Base-by-base conservation (phyloP, 2,329 filamentous ascomycete species). In the Colletotrichum aenigma region DNA sequence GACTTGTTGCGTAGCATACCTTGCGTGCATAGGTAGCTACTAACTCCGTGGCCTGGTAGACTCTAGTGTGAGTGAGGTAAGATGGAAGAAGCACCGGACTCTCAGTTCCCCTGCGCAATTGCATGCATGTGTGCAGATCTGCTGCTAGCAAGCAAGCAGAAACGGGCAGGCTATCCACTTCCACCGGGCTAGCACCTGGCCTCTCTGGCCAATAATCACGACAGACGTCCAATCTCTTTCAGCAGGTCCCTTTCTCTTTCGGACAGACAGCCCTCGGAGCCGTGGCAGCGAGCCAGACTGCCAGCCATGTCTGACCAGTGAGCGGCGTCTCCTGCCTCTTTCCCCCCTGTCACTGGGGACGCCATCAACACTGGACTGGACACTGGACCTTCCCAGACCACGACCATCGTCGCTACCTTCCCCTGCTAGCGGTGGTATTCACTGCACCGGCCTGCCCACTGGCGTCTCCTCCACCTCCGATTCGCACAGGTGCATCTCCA, bases 111-210 rank as follows among this genome's bases (percentile, higher is more conserved):
- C 43, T 55, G 62, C 71, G 56, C 56, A 34, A 67, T 67, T 67
- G 73, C 73, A 75, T 64, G 70, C 58, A 75, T 36, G 69, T 68
- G 43, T 48, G 73, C 64, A 75, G 73, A 75, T 75, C 69, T 62
- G 43, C 52, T 61, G 48, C 55, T 28, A 24, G 30, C n/a, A 24
- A 21, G n/a, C 30, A 24, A 36, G 60, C 60, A 71, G 26, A 62
- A 58, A 64, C 61, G 32, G 66, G 66, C 66, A 60, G 48, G 30
- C 26, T 34, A 15, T 26, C 67, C 67, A 70, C 67, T 62, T 62
- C 9, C 56, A 52, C 67, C 67, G 56, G 34, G 67, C 67, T 52
- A 62, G 28, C 36, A 48, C 26, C n/a, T 36, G n/a, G 18, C 18
- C 26, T n/a, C 7, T 38, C n/a, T 28, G n/a, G 26, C 56, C 67